Evolutionary conservation across 2,329 filamentous ascomycete species (phyloP), one percentile per base, ranked within the genome.

Genomic region (Phialocephala subalpina): DNA sequence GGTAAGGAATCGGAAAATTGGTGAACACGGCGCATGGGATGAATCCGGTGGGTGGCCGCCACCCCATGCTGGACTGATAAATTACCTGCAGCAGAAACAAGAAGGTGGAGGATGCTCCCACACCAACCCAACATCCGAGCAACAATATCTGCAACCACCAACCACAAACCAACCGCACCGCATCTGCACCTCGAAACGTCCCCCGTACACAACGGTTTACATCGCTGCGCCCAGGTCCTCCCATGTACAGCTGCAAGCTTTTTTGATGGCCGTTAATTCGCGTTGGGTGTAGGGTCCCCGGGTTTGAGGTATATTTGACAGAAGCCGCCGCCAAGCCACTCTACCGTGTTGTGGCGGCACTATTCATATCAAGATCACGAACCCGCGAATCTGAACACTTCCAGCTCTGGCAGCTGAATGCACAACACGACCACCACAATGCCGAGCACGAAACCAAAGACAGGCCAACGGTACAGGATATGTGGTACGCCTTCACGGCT

Each of bases 401-500:
- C 8, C 35, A 36, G 55, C 25, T 33, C 27, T 33, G 29, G 29
- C 29, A 33, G 29, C 52, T 33, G n/a, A n/a, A n/a, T n/a, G 29
- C 62, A 65, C 20, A 27, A 70, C 11, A 7, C 14, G 14, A 52
- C 7, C 8, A 36, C n/a, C 47, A 45, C 45, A 56, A 62, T 52
- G 58, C 35, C 49, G 49, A 53, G 11, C 33, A 58, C 56, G 61
- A 65, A 66, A 60, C 66, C 67, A n/a, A 74, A 73, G 63, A 58
- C 67, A 22, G 62, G 67, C 20, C 72, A 71, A 64, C 62, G 72
- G 60, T 74, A 73, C 58, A 62, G 73, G 64, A 69, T 73, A 18
- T 75, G 73, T 67, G 73, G 73, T 52, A 75, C 73, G n/a, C 73
- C 73, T 16, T 72, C 71, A 20, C 65, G 72, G 27, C 70, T 72